Percentiles rank a stretch among this genome's conserved stretches.
These are phyloP conservation scores for Scenedesmus sp. DNA, from an alignment of 163 green algal genomes.

Conservation along the genomic window DNA sequence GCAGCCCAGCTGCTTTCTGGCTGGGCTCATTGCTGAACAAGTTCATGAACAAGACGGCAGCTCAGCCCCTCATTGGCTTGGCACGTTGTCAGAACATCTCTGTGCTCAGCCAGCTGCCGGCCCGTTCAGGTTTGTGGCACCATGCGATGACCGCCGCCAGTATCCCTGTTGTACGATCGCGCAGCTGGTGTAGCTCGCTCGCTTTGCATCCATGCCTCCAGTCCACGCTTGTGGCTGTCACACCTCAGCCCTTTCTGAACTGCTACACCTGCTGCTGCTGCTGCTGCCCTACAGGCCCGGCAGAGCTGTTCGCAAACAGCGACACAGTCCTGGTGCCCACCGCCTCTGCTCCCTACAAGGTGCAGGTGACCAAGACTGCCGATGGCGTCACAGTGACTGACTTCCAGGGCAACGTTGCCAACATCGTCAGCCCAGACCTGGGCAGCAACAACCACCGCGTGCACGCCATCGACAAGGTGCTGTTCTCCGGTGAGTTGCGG, in stretches of 20 bases:
- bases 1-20: not conserved
- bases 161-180: too few species aligned
- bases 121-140: too few species aligned
- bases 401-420: slow-evolving; percentile 41
- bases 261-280: not conserved
- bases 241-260: not conserved
- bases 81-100: too few species aligned
- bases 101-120: too few species aligned
- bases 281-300: slow-evolving; percentile 11
- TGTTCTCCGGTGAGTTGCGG: slow-evolving; percentile 36
- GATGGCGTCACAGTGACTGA: slow-evolving; percentile 24
- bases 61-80: not conserved
- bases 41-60: not conserved
- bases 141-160: too few species aligned
- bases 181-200: too few species aligned
- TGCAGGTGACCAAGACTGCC: not conserved
- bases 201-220: too few species aligned
- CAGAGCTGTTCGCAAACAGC: slow-evolving; percentile 14
- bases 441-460: not conserved
- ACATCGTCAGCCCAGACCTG: not conserved
- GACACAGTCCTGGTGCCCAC: not conserved
- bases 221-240: too few species aligned
- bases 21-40: not conserved
- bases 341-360: not conserved
- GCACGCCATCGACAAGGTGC: slow-evolving; percentile 42